phyloP scores from a whole-genome alignment of 805 yeast species.

The Candida multigemmis region DNA sequence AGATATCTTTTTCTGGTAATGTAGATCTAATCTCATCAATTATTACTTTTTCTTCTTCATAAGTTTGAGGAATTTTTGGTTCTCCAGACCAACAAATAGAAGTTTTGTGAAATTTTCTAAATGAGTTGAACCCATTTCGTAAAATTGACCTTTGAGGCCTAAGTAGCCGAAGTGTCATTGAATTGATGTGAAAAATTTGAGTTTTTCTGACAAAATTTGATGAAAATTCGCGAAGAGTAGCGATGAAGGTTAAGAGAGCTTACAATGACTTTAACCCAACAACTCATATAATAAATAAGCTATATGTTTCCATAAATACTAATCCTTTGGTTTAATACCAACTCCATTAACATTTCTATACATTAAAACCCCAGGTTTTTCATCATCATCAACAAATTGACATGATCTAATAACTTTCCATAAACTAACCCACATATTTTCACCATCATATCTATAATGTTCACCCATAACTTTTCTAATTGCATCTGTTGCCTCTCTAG shows the following conservation, averaged over 20 bases:
- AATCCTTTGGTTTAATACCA: conserved; percentile 29
- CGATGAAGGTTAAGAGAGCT: too few relatives aligned
- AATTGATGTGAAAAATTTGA: too few relatives aligned
- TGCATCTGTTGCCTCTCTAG: conserved; percentile 43
- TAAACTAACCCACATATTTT: conserved; percentile 48
- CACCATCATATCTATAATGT: conserved; percentile 40
- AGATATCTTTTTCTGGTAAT: conserved; percentile 43
- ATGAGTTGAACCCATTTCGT: background rate
- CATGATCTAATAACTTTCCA: conserved; percentile 57
- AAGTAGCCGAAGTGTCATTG: too few relatives aligned
- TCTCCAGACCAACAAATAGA: conserved; percentile 1
- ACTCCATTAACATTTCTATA: conserved; percentile 52
- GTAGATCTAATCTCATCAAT: conserved; percentile 47
- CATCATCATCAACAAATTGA: conserved; percentile 60
- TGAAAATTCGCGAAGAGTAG: too few relatives aligned
- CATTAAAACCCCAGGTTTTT: conserved; percentile 47
- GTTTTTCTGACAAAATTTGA: too few relatives aligned
- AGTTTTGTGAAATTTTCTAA: conserved; percentile 3
- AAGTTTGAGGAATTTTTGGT: conserved; percentile 31
- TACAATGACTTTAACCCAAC: too few relatives aligned
- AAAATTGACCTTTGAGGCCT: too few relatives aligned
- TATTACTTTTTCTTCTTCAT: conserved; percentile 66
- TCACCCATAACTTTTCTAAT: conserved; percentile 45
- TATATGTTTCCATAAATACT: too few relatives aligned
- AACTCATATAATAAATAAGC: too few relatives aligned